Base-by-base conservation (phyloP, 768 basidiomycete species). In the Tylopilus rubrobrunneus region DNA sequence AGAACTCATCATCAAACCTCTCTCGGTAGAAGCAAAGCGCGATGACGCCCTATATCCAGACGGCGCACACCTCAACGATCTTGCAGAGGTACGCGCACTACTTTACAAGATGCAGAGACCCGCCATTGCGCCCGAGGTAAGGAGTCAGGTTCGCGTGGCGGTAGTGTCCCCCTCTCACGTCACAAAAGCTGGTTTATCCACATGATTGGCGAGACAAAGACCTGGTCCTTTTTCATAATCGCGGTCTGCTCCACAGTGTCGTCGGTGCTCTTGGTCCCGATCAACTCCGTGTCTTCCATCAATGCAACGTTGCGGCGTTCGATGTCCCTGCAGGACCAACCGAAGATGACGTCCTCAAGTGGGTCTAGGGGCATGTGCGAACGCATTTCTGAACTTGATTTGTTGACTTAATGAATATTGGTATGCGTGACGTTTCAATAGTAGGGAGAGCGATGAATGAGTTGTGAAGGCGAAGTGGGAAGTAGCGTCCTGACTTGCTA, bases 91-190 rank as follows among this genome's bases (percentile, higher is more conserved):
- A 12, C 79, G 94, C 7, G 81, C 77, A 8, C 65, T 94, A 21
- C 67, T 95, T 33, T 92, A 96, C 74, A 79, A 77, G 72, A 88
- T 96, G 81, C 92, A 95, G 67, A 73, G 92, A 11, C 93, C 94
- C 5, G 92, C 83, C 17, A 96, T 97, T 55, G 84, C 90, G 2
- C 92, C 93, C 12, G 67, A 71, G 52, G 86, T 87, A 57, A 55
- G 36, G 15, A 14, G 15, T 19, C 21, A 25, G 36, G 31, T 7
- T 37, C 15, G 36, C 36, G 41, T 21, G 8, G 27, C 17, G 29
- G 48, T 27, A 11, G 51, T 10, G 23, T 43, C 29, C 25, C 44
- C 49, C n/a, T 45, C 37, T 9, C 33, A 14, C 33, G 25, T 33
- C 37, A 27, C 23, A n/a, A 17, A 29, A 44, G 82, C 75, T 91